Evolutionary conservation across 805 yeast genomes (phyloP), one percentile per base, ranked within the genome.

Genomic region (Lipomyces chichibuensis): DNA sequence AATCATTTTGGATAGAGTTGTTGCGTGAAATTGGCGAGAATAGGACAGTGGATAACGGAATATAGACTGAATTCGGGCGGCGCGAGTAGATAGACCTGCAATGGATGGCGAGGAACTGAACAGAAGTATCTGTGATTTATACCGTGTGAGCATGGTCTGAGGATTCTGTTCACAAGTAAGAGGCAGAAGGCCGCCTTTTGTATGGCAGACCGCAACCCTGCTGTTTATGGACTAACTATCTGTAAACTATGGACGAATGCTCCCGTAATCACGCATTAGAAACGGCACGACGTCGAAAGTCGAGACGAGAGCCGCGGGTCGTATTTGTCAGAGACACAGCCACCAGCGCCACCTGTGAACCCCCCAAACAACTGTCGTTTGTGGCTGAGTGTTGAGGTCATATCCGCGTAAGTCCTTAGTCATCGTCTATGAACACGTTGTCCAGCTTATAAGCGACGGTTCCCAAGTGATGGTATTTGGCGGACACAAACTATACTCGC

Each of bases 1-100:
- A 55, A 67, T 65, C 65, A 65, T 64, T 33, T 65, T 67, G 51
- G 49, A 17, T 53, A 57, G n/a, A 33, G 53, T 8, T 13, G 65
- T 61, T 14, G 62, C 43, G 49, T 56, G 59, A 49, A 67, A 67
- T n/a, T 43, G 49, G 20, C 49, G 49, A 2, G 49, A 43, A 43
- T n/a, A 43, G 9, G 49, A 43, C 3, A 43, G 49, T n/a, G 49
- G 49, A 43, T 43, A 43, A 11, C 23, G 49, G 9, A 43, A n/a
- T n/a, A 43, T 1, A 43, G 49, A n/a, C 9, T 43, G 49, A n/a
- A 43, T 17, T 43, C 49, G 20, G 8, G 9, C 49, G 20, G 20
- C 23, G 20, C 11, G 49, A 17, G 49, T 43, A 43, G 7, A 43
- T 17, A 6, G 1, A n/a, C 13, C 49, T 6, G 49, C 49, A n/a